Evolutionary conservation across 2,329 filamentous ascomycete species (phyloP).

Genomic region (Xylariaceae sp.): DNA sequence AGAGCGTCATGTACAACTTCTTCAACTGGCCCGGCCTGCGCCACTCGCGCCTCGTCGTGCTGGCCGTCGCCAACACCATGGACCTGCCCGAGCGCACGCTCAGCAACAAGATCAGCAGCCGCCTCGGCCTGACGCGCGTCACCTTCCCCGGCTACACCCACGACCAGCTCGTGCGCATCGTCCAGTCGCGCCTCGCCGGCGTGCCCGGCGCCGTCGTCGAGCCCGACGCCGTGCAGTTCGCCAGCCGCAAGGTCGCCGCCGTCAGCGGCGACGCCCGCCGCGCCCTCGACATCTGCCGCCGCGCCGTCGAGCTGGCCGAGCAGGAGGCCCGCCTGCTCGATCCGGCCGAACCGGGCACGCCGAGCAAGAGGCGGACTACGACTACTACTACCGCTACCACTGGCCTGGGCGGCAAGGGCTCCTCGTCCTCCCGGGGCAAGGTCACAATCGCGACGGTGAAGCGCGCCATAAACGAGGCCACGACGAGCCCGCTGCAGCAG

Average conservation of each 20-base stretch:
- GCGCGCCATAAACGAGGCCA: constrained; percentile 90
- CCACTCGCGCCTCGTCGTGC: constrained; percentile 87
- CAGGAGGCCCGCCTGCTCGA: constrained; percentile 44
- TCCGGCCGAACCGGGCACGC: constrained; percentile 44
- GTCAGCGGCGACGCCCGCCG: constrained; percentile 90
- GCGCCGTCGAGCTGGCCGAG: constrained; percentile 92
- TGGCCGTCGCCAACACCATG: constrained; percentile 98
- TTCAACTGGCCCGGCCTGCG: constrained; percentile 96
- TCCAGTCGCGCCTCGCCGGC: constrained; percentile 83
- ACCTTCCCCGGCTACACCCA: constrained; percentile 97
- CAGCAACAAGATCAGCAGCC: constrained; percentile 96
- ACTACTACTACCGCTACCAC: constrained; percentile 22
- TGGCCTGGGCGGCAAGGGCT: constrained; percentile 26
- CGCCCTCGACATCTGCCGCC: constrained; percentile 88
- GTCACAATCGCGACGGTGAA: constrained; percentile 94
- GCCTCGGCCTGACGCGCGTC: constrained; percentile 82
- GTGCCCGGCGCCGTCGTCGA: constrained; percentile 88
- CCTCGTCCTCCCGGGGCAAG: constrained; percentile 38
- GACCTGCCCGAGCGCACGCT: constrained; percentile 91
- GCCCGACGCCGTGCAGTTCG: constrained; percentile 89
- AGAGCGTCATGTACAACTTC: constrained; percentile 99
- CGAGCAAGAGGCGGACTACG: constrained; percentile 57
- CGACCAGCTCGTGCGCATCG: constrained; percentile 94
- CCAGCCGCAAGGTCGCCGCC: constrained; percentile 90
- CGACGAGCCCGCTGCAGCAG: constrained; percentile 84